A percentile compares a stretch with the other conserved stretches of the same genome.
Evolutionary conservation across 1,284 basidiomycete genomes (phyloP).

Genomic region (Golubevia sp.): DNA sequence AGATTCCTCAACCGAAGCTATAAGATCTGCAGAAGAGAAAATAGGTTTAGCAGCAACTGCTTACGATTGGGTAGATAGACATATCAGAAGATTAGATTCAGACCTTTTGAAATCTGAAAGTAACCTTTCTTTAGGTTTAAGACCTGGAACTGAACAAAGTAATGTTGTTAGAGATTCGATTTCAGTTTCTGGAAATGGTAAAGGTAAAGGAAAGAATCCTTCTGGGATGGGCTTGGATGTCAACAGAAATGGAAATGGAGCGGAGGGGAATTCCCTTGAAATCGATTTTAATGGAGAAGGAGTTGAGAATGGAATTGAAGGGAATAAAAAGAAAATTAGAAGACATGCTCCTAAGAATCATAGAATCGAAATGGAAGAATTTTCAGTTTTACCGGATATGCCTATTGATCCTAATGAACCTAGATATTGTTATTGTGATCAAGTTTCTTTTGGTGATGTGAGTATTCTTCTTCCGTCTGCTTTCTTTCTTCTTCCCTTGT

Average conservation of each 20-base stretch:
- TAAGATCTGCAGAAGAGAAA: constrained; percentile 65
- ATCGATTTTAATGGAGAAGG: constrained; percentile 24
- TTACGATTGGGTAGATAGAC: constrained; percentile 65
- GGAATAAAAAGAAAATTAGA: constrained; percentile 4
- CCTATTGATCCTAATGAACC: constrained; percentile 64
- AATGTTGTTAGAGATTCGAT: not conserved
- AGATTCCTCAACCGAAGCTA: no score
- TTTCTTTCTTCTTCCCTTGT: not conserved
- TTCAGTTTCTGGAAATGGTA: no score
- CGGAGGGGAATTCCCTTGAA: constrained; percentile 16
- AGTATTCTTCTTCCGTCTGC: constrained; percentile 14
- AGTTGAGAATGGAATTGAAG: not conserved
- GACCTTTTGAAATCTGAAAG: constrained; percentile 54
- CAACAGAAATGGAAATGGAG: not conserved
- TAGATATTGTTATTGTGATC: constrained; percentile 65
- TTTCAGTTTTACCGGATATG: constrained; percentile 20
- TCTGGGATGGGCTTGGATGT: no score
- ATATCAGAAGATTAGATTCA: constrained; percentile 65
- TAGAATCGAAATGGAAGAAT: constrained; percentile 10
- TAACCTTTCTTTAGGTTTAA: constrained; percentile 39
- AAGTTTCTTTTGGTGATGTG: constrained; percentile 64
- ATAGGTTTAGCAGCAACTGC: constrained; percentile 65
- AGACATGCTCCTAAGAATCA: not conserved
- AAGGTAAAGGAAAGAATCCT: not conserved
- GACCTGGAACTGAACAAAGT: not conserved